Evolutionary conservation across 441 rosid genomes (phyloP).

Genomic region (Aleurites moluccanus): DNA sequence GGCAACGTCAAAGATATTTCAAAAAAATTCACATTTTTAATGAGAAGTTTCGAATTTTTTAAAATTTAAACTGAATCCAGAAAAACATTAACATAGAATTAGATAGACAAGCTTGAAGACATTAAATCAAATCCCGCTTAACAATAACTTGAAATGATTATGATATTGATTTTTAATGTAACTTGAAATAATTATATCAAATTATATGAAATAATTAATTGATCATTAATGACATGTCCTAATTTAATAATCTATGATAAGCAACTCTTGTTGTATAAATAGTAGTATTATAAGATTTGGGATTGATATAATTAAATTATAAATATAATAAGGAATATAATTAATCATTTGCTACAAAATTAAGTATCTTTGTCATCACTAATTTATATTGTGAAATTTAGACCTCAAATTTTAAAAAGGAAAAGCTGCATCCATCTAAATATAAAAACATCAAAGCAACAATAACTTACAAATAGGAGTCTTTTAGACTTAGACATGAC

Average conservation of each 20-base stretch:
- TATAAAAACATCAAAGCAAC: neutral
- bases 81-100: neutral
- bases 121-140: neutral
- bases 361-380: neutral
- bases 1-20: neutral
- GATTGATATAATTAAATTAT: neutral
- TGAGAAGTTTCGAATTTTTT: neutral
- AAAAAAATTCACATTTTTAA: neutral
- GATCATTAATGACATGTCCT: neutral
- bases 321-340: neutral
- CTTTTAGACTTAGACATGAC: slow-evolving; percentile 10
- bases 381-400: neutral
- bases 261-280: neutral
- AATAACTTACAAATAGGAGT: neutral
- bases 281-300: neutral
- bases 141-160: neutral
- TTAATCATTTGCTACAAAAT: neutral
- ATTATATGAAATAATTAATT: neutral
- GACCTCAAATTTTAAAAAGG: neutral
- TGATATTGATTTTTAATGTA: neutral
- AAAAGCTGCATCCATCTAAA: neutral
- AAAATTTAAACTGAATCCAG: neutral
- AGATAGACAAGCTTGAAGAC: neutral
- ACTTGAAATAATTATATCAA: too few species aligned
- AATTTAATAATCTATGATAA: neutral